Percentiles rank a stretch among this genome's conserved stretches.
phyloP scores from a whole-genome alignment of 345 rosid genomes.

The Salix dunnii region DNA sequence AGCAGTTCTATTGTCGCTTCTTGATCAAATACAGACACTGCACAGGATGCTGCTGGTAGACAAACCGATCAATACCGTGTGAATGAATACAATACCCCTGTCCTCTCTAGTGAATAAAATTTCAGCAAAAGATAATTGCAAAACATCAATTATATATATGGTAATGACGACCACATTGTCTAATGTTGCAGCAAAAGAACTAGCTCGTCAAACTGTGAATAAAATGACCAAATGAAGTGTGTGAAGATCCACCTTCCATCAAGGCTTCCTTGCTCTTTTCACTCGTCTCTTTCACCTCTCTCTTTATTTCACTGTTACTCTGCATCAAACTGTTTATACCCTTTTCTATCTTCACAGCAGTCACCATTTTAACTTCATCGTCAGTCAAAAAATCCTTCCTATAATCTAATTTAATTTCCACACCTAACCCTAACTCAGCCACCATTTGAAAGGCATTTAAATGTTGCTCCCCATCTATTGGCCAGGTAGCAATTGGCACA shows the following conservation, averaged over 20 bases:
- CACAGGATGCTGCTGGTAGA: too few species aligned
- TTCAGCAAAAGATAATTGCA: too few species aligned
- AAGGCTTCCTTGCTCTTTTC: neutral
- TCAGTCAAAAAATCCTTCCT: neutral
- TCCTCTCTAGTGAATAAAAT: too few species aligned
- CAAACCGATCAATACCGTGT: too few species aligned
- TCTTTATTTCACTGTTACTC: neutral
- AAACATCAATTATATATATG: too few species aligned
- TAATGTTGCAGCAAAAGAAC: too few species aligned
- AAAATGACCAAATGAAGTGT: neutral
- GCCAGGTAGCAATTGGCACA: slow-evolving; percentile 14
- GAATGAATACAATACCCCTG: too few species aligned
- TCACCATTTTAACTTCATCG: neutral
- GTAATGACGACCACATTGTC: too few species aligned
- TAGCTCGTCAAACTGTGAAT: neutral
- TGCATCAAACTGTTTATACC: slow-evolving; percentile 1
- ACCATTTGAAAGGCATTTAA: slow-evolving; percentile 5
- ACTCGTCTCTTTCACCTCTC: neutral
- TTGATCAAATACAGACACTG: too few species aligned
- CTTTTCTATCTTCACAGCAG: neutral
- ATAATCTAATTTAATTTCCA: neutral
- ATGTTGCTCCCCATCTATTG: slow-evolving; percentile 4
- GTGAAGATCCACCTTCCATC: slow-evolving; percentile 9
- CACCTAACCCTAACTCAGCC: neutral
- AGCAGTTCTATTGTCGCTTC: too few species aligned